Evolutionary conservation across 2,329 filamentous ascomycete species (phyloP), one percentile per base, ranked within the genome.

Genomic region (Beauveria varroae): DNA sequence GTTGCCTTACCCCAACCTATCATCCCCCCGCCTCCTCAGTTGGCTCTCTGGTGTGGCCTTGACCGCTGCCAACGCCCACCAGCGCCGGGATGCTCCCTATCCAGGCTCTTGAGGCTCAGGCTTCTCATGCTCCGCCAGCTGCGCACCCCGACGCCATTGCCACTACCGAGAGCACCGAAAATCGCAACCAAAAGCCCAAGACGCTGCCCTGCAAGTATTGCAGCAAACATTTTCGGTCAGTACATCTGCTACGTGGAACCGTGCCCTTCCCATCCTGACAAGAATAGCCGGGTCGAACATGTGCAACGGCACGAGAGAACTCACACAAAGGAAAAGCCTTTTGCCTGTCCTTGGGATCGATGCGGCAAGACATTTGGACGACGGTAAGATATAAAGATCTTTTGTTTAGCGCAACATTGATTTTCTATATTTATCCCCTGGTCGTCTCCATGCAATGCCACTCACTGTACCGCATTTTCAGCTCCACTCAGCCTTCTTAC

Each of bases 321-420:
- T 40, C 84, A 86, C 72, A 86, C 84, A 66, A 86, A 86, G 68
- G 84, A 86, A 73, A 86, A 86, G 71, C 84, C 84, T 9, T 86
- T 86, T 69, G 78, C 80, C 56, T 86, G 84, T 67, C 76, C 68
- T 64, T 85, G 82, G 81, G 78, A 79, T 68, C 78, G 80, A 47
- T 86, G 84, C 72, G 83, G 83, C 54, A 86, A 86, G 73, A 84
- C 79, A 1, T 86, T 86, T 73, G 82, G 83, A 68, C 76, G 84
- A 75, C 78, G 83, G 83, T 86, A 71, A 78, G 82, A 78, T 65
- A 60, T 12, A 30, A 54, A 22, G 37, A 10, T 18, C 34, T 53
- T 57, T 54, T 26, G 12, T 37, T 57, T 56, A 61, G 57, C 63
- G 40, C 64, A 62, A 43, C 37, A 7, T 18, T 44, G 12, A 54